phyloP scores from a whole-genome alignment of 768 basidiomycete species.

The Lentinula guzmanii region DNA sequence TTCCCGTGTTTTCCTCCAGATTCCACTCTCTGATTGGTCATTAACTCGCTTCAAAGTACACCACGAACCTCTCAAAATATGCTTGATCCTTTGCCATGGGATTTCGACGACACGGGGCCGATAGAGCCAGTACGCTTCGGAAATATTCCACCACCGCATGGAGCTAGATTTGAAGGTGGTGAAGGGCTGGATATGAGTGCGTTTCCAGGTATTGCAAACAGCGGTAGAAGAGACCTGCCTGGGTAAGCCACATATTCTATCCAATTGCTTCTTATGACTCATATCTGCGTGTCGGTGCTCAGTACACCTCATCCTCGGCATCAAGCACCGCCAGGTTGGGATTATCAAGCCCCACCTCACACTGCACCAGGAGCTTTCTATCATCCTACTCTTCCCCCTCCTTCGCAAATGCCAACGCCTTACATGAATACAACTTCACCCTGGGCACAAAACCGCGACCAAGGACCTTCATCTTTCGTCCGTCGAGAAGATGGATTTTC shows the following conservation, averaged over 20 bases:
- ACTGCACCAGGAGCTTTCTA: background rate
- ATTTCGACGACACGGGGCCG: background rate
- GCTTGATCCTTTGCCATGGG: background rate
- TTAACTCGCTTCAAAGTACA: too few relatives aligned
- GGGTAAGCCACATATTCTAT: background rate
- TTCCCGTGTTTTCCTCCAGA: too few relatives aligned
- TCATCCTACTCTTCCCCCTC: background rate
- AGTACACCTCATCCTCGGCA: background rate
- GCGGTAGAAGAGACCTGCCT: background rate
- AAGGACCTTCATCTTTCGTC: background rate
- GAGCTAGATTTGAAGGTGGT: background rate
- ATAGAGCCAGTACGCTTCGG: background rate
- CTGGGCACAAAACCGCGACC: background rate
- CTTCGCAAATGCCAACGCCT: background rate
- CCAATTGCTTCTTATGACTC: background rate
- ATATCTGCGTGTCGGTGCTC: background rate
- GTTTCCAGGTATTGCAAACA: background rate
- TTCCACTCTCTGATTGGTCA: too few relatives aligned
- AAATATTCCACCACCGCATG: background rate
- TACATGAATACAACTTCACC: background rate
- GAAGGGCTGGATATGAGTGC: background rate
- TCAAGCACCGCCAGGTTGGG: background rate
- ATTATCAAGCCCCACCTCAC: slow-evolving; percentile 1
- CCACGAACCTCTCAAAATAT: too few relatives aligned
- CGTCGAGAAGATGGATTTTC: slow-evolving; percentile 1